These are phyloP conservation scores for Echites panduratus DNA, from an alignment of 257 asterid genomes.

Conservation along the genomic window DNA sequence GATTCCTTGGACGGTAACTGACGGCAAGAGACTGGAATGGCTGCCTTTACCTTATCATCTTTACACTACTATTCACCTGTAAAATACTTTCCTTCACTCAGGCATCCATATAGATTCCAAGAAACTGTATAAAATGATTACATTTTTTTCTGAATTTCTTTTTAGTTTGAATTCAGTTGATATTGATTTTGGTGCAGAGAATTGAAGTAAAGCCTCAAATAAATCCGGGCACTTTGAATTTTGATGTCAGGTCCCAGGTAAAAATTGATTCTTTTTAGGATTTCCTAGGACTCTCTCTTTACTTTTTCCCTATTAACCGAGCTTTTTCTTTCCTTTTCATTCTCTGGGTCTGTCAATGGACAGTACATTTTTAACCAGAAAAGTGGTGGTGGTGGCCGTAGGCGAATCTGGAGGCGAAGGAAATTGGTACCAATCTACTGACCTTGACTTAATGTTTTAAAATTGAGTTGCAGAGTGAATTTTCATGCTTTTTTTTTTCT, in stretches of 20 bases:
- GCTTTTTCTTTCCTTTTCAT: background rate
- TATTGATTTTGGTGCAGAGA: slow-evolving; percentile 40
- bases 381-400: slow-evolving; percentile 41
- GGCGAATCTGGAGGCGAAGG: slow-evolving; percentile 78
- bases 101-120: background rate
- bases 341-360: slow-evolving; percentile 6
- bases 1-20: background rate
- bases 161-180: background rate
- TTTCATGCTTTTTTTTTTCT: background rate
- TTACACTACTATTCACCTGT: slow-evolving; percentile 23
- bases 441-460: background rate
- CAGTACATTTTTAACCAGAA: slow-evolving; percentile 45
- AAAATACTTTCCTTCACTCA: background rate
- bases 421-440: slow-evolving; percentile 46
- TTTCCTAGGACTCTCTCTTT: background rate
- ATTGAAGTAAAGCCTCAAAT: slow-evolving; percentile 34
- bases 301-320: background rate
- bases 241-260: slow-evolving; percentile 47
- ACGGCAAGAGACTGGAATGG: slow-evolving; percentile 27
- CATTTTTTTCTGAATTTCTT: background rate
- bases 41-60: slow-evolving; percentile 26
- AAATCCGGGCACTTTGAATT: slow-evolving; percentile 26
- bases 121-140: background rate
- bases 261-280: background rate
- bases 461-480: background rate